Conservation (phyloP, 2,329 filamentous ascomycete genomes). For the Coccinonectria pachysandricola region DNA sequence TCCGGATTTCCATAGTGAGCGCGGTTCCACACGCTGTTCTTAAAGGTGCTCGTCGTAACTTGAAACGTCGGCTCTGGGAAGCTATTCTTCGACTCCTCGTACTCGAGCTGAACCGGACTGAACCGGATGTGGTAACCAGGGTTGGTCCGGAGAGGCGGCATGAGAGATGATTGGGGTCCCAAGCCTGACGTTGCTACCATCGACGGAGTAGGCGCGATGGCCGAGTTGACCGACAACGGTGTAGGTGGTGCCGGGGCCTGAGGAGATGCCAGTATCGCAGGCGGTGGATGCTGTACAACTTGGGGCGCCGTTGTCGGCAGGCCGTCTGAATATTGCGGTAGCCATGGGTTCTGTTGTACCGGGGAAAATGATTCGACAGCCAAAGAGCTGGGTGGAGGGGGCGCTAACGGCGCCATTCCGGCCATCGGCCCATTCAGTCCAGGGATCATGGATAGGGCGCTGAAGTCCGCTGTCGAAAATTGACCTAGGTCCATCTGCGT, state of each 20-base stretch:
- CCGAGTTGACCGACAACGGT: constrained; percentile 19
- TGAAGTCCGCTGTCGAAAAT: constrained; percentile 34
- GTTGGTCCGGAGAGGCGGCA: constrained; percentile 5
- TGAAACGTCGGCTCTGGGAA: constrained; percentile 37
- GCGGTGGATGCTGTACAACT: constrained; percentile 14
- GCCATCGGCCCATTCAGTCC: constrained; percentile 24
- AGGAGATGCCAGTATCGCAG: constrained; percentile 22
- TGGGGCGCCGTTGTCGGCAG: constrained; percentile 13
- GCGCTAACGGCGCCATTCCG: constrained; percentile 24
- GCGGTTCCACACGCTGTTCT: constrained; percentile 56
- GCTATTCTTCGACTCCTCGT: constrained; percentile 36
- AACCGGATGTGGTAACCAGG: constrained; percentile 34
- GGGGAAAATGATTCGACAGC: constrained; percentile 23
- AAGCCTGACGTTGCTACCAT: constrained; percentile 12
- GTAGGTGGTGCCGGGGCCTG: constrained; percentile 21
- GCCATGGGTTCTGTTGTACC: constrained; percentile 28
- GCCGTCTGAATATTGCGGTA: constrained; percentile 21
- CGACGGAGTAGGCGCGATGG: constrained; percentile 9
- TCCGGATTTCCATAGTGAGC: constrained; percentile 57
- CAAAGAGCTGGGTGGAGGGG: constrained; percentile 20
- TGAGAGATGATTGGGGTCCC: constrained; percentile 7
- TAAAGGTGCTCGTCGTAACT: constrained; percentile 47
- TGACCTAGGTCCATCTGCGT: constrained; percentile 28
- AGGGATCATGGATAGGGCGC: constrained; percentile 36
- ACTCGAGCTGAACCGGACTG: constrained; percentile 36